A percentile compares a stretch with the other conserved stretches of the same genome.
Conservation (phyloP, 192 early-diverging fungal species). For the Dissophora ornata region DNA sequence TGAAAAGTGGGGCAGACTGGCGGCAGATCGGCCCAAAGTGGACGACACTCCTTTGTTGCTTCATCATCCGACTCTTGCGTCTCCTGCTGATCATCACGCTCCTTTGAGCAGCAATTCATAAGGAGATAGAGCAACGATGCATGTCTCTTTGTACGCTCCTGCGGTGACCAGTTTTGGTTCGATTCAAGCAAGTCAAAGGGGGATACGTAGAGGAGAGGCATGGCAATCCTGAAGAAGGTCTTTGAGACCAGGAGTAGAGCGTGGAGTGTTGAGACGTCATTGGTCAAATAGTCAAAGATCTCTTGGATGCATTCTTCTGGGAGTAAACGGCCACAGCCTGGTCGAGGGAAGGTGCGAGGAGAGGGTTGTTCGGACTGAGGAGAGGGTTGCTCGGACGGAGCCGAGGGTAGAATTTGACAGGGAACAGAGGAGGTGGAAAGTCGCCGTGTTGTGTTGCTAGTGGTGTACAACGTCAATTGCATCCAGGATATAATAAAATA, state of each 20-base stretch:
- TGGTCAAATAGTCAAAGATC: slow-evolving; percentile 29
- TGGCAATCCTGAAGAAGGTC: slow-evolving; percentile 45
- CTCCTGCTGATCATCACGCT: neutral
- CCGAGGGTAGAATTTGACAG: too few relatives aligned
- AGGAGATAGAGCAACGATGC: slow-evolving; percentile 40
- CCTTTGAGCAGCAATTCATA: slow-evolving; percentile 29
- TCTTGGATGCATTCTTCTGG: slow-evolving; percentile 47
- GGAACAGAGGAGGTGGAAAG: too few relatives aligned
- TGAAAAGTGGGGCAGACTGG: slow-evolving; percentile 24
- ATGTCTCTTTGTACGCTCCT: slow-evolving; percentile 35
- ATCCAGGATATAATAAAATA: neutral
- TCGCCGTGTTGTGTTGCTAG: neutral
- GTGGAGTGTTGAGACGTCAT: slow-evolving; percentile 32
- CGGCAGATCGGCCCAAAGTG: slow-evolving; percentile 31
- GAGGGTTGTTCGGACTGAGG: neutral
- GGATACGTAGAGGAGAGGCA: slow-evolving; percentile 36
- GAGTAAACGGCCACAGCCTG: slow-evolving; percentile 10
- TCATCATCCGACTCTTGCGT: neutral
- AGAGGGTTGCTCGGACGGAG: too few relatives aligned
- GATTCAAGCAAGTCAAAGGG: slow-evolving; percentile 45
- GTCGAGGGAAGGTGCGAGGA: neutral
- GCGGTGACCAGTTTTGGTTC: slow-evolving; percentile 6
- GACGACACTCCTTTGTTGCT: neutral
- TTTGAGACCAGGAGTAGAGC: slow-evolving; percentile 30
- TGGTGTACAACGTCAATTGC: slow-evolving; percentile 3